Base-by-base conservation (phyloP, 2,329 filamentous ascomycete genomes). In the Thelonectria olida region DNA sequence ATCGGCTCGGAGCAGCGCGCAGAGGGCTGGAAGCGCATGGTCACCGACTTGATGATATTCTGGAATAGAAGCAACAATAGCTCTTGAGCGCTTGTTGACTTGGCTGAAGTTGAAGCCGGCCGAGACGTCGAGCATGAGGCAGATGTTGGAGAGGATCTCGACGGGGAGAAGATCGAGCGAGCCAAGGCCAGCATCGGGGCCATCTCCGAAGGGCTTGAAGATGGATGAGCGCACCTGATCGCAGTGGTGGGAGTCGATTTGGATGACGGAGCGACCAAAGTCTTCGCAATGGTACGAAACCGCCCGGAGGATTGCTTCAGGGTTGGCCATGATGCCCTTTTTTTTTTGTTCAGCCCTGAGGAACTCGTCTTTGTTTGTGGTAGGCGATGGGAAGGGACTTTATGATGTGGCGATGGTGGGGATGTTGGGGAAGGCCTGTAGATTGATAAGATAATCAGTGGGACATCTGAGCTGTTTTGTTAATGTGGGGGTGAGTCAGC, bases 41-140 rank as follows among this genome's bases (percentile, higher is more conserved):
- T 55, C 31, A 19, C 58, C 58, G 20, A 61, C 31, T n/a, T 48
- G 47, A 15, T 45, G 45, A 52, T 61, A 61, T 31, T 61, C 58
- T 8, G 58, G 58, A 47, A 61, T 36, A 8, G 52, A 61, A 12
- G 45, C 52, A 22, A 36, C 19, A 19, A 61, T 12, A 6, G 45
- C 52, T 44, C 58, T 53, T 9, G 58, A 52, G 31, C 58, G 58
- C 7, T 52, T 52, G 36, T 47, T 56, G 28, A 34, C 47, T 41
- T 61, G 58, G 20, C 52, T 56, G 45, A 61, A 61, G 39, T 34
- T 48, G 22, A 55, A 61, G 39, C 47, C 58, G 13, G 52, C 39
- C n/a, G 47, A 39, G n/a, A 61, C 31, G 52, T 61, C 58, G 52
- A 61, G 58, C 52, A 61, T 56, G 52, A 61, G 58, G 41, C 47